Evolutionary conservation across 495 filamentous ascomycete species (phyloP), one percentile per base, ranked within the genome.

Genomic region (Hypoxylon lienhwacheense): DNA sequence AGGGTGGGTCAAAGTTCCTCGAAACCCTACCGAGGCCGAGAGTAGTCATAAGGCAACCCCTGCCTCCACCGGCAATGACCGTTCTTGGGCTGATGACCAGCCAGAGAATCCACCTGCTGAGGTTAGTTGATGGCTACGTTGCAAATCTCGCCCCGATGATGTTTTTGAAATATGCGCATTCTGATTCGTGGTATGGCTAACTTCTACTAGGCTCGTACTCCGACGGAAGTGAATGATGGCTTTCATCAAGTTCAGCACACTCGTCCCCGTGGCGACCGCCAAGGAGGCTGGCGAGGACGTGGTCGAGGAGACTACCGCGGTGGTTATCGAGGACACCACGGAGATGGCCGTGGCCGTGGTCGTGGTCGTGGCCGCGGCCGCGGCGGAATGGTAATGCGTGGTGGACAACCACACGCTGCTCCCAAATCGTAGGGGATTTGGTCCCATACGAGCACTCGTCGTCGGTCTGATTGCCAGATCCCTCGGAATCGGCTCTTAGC

Each of bases 1-100:
- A 57, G 82, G 82, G 53, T 95, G 85, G 85, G 84, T 91, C 4
- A 66, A 71, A 67, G 80, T 91, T 32, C 82, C 87, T 31, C 87
- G 87, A 49, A 70, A 77, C 64, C 82, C 88, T 28, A 73, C 81
- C 26, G 89, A 95, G 69, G 86, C 86, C 8, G 90, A 93, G 37
- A 85, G 78, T 56, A 79, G 81, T 12, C 62, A 82, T 8, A 65
- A 77, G n/a, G 81, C 82, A 7, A 84, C 80, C 5, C 77, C 84
- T 17, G 82, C 80, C 15, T 73, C 79, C 16, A 67, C 71, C 24
- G 67, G 70, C 43, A 80, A 77, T 50, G 71, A 73, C n/a, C 76
- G 79, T 47, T 83, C 81, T 65, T 87, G 83, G 81, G 83, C 85
- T n/a, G 84, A 88, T 59, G 84, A 86, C 31, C 76, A 82, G 45